Percentiles rank a stretch among this genome's conserved stretches.
Conservation (phyloP, 768 basidiomycete genomes). For the Lyophyllum shimeji region DNA sequence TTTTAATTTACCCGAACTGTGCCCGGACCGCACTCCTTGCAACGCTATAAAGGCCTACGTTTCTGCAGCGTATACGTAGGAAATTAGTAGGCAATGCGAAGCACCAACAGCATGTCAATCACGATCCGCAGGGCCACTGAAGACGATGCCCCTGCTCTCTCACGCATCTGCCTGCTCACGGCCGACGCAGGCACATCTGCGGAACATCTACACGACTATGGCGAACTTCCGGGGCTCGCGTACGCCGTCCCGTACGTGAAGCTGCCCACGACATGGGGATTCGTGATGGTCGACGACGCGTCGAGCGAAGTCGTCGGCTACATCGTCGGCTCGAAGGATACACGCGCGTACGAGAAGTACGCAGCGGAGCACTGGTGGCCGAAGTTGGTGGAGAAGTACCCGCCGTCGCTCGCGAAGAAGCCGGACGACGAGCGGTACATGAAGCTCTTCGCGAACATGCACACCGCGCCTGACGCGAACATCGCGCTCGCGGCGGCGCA, state of each 20-base stretch:
- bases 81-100: too few relatives aligned
- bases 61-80: too few relatives aligned
- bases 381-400: conserved; percentile 54
- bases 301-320: conserved; percentile 65
- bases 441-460: conserved; percentile 40
- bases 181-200: conserved; percentile 71
- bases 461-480: conserved; percentile 48
- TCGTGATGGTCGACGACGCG: conserved; percentile 62
- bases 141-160: conserved; percentile 56
- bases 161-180: conserved; percentile 73
- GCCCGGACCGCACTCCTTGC: not conserved
- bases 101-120: conserved; percentile 32
- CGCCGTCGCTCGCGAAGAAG: conserved; percentile 32
- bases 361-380: conserved; percentile 68
- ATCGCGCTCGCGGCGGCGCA: conserved; percentile 71
- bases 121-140: conserved; percentile 56
- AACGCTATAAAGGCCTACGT: not conserved
- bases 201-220: conserved; percentile 55
- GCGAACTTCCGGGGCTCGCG: conserved; percentile 67
- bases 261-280: conserved; percentile 67
- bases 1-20: not conserved
- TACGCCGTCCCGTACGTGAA: conserved; percentile 78
- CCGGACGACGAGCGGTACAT: conserved; percentile 45
- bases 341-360: conserved; percentile 59
- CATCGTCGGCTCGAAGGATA: conserved; percentile 65